These are phyloP conservation scores for Porcisia hertigi DNA, from an alignment of 208 protist genomes.

Conservation along the genomic window DNA sequence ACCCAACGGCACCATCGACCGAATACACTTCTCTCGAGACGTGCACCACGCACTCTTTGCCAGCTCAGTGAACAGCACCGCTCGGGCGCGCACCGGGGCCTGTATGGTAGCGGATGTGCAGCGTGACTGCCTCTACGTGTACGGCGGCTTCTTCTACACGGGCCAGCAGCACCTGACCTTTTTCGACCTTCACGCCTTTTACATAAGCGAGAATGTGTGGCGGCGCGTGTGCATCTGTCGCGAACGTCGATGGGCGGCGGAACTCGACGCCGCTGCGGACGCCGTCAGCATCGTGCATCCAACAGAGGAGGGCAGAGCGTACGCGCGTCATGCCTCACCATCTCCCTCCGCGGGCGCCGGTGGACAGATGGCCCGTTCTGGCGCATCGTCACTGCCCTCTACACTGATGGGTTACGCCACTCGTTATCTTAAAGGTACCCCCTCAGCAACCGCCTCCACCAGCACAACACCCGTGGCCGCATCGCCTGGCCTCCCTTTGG, in stretches of 20 bases:
- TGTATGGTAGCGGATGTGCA: conserved; percentile 44
- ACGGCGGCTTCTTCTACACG: conserved; percentile 61
- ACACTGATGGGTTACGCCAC: conserved; percentile 24
- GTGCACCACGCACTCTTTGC: conserved; percentile 29
- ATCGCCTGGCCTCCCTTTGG: conserved; percentile 7
- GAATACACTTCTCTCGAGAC: conserved; percentile 10
- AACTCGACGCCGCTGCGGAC: conserved; percentile 13
- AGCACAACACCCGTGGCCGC: neutral
- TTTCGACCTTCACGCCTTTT: conserved; percentile 60
- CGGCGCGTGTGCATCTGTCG: conserved; percentile 34
- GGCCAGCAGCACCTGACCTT: conserved; percentile 44
- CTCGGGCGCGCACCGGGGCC: conserved; percentile 51
- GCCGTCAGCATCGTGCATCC: conserved; percentile 13
- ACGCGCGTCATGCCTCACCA: conserved; percentile 18
- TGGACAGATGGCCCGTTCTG: neutral
- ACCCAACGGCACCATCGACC: neutral
- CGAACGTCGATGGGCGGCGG: conserved; percentile 21
- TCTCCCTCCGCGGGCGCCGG: neutral
- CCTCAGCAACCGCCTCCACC: neutral
- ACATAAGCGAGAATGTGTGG: conserved; percentile 52
- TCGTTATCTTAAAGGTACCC: conserved; percentile 8
- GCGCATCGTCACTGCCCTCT: conserved; percentile 5
- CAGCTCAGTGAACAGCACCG: conserved; percentile 45
- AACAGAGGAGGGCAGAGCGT: conserved; percentile 18
- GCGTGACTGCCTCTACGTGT: conserved; percentile 53